Evolutionary conservation across 1,139 yeast genomes (phyloP), one percentile per base, ranked within the genome.

Genomic region (Arxiozyma telluris): DNA sequence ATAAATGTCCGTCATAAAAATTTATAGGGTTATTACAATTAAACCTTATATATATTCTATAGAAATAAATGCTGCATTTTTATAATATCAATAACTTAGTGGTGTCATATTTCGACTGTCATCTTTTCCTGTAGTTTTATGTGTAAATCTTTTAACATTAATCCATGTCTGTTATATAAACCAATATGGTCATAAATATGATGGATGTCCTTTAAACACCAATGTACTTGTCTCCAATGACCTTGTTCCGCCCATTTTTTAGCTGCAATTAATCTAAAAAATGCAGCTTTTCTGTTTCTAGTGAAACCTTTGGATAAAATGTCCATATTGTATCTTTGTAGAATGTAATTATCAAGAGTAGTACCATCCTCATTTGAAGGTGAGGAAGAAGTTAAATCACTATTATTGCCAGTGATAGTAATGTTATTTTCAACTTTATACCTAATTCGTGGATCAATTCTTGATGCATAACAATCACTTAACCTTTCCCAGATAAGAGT

Each of bases 261-360:
- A 5, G 91, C 85, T 0, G 96, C 84, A 27, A 91, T 69, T 21
- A 90, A 69, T 61, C 80, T 78, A 91, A 96, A 91, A 41, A 91
- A 75, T 0, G 89, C 82, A 1, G 93, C 82, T 64, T 88, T 89
- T 54, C 97, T 76, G 53, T 71, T 71, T 54, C 95, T 74, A 1
- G 86, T 78, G 44, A 81, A 65, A 0, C 89, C 90, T 41, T 76
- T 67, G 0, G 75, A 71, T 4, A 73, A 71, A 55, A 74, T 65
- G 15, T 76, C 80, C 17, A 70, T 67, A 21, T 67, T 70, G 2
- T 57, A 64, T 4, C 64, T 65, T 3, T 53, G 53, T 21, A 60
- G 55, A 4, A 38, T 21, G 11, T 34, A n/a, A 25, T 11, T 6
- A n/a, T 54, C 55, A 17, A 17, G 18, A 15, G 47, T 47, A 57